Evolutionary conservation across 805 yeast genomes (phyloP), one percentile per base, ranked within the genome.

Genomic region (Metschnikowia peoriensis): DNA sequence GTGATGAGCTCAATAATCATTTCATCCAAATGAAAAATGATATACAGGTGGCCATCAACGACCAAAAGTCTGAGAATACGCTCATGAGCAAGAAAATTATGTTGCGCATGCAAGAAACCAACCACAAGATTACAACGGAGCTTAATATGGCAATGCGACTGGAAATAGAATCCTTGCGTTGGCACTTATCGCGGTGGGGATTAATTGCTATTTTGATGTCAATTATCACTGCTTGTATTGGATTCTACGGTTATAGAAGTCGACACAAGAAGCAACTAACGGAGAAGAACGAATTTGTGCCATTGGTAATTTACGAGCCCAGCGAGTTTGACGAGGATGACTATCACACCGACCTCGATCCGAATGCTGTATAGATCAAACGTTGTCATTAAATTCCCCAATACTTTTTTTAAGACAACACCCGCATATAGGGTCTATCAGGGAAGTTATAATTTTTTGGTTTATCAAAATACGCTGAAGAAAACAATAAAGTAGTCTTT

Each of bases 121-220:
- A 88, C 59, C 91, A 90, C 69, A 85, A 89, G 59, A 92, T 93
- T 53, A 82, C 88, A 27, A 88, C 94, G 5, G 88, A 88, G 59
- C 78, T 94, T 59, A 83, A 85, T 55, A 84, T 94, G 35, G 94
- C 89, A 7, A 80, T 91, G 65, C 83, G 89, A 64, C 85, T 94
- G 0, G 94, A 90, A 51, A 88, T 90, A 52, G 99, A 93, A 69
- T 83, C 85, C 53, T 76, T 93, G 55, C 78, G 98, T 61, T 93
- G 99, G 99, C 90, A 89, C 63, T 83, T 93, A 43, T 91, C 97
- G 1, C 77, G 97, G 51, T 81, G 94, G 66, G 97, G 97, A 9
- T 73, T 94, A 35, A 75, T 88, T 42, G 89, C 94, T 1, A 85
- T 91, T 35, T 68, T 88, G 22, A 73, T 84, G 1, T 76, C 86